Conservation (phyloP, 768 basidiomycete species). For the Heimioporus sp. region DNA sequence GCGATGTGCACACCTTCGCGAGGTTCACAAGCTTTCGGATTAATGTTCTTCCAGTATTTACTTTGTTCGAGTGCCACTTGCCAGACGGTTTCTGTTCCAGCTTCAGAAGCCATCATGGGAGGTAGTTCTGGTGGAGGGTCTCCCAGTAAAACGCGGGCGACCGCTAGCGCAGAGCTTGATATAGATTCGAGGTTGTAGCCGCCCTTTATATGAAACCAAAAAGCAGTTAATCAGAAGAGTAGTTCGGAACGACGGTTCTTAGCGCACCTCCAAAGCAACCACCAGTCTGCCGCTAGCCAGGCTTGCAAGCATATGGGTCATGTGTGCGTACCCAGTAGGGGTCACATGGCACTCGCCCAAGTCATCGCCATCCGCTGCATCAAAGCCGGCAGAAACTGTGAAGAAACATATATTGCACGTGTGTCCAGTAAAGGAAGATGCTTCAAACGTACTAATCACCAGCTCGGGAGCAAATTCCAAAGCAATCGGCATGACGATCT, state of each 20-base stretch:
- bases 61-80: conserved; percentile 85
- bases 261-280: conserved; percentile 84
- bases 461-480: conserved; percentile 95
- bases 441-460: conserved; percentile 75
- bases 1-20: conserved; percentile 56
- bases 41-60: conserved; percentile 87
- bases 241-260: conserved; percentile 4
- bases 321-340: conserved; percentile 93
- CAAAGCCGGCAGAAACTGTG: conserved; percentile 95
- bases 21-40: conserved; percentile 80
- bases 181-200: conserved; percentile 94
- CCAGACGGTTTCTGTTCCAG: conserved; percentile 87
- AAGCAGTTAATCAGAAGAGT: not conserved
- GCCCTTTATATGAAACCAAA: conserved; percentile 51
- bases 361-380: conserved; percentile 91
- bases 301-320: conserved; percentile 95
- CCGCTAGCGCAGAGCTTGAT: conserved; percentile 83
- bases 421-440: not conserved
- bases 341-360: conserved; percentile 90
- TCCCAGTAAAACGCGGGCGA: conserved; percentile 84
- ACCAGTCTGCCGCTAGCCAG: conserved; percentile 87
- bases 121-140: conserved; percentile 77
- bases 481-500: conserved; percentile 94
- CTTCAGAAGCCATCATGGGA: conserved; percentile 71
- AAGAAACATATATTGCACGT: not conserved